Percentiles rank a stretch among this genome's conserved stretches.
Conservation (phyloP, 140 eudicot species). For the Stevia rebaudiana region DNA sequence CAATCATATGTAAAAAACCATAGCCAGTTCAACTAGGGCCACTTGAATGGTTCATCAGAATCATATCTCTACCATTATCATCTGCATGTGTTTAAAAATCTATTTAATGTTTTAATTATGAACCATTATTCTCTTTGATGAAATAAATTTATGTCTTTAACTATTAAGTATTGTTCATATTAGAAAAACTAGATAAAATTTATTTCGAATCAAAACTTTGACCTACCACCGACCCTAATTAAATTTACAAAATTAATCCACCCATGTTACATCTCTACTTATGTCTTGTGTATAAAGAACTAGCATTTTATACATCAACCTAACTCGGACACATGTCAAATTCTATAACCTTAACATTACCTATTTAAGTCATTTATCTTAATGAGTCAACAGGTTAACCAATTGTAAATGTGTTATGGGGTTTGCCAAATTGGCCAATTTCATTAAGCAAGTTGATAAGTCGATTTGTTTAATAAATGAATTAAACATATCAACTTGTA, state of each 20-base stretch:
- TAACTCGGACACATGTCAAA: neutral
- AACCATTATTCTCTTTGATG: neutral
- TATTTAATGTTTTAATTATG: neutral
- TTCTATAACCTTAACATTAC: too few relatives aligned
- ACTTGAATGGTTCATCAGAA: neutral
- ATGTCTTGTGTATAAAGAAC: neutral
- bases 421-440: too few relatives aligned
- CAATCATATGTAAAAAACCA: slow-evolving; percentile 1
- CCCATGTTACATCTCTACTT: neutral
- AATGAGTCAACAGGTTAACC: too few relatives aligned
- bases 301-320: neutral
- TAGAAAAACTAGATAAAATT: neutral
- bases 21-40: slow-evolving; percentile 14
- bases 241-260: neutral
- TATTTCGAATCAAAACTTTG: too few relatives aligned
- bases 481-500: too few relatives aligned
- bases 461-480: too few relatives aligned
- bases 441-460: too few relatives aligned
- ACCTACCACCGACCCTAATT: too few relatives aligned
- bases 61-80: slow-evolving; percentile 6
- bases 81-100: neutral
- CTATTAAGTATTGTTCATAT: too few relatives aligned
- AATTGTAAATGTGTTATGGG: too few relatives aligned
- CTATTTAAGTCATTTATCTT: neutral
- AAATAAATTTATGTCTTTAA: neutral